Percentiles rank a stretch among this genome's conserved stretches.
Evolutionary conservation across 2,329 filamentous ascomycete genomes (phyloP).

Genomic region (Arachnopeziza araneosa): DNA sequence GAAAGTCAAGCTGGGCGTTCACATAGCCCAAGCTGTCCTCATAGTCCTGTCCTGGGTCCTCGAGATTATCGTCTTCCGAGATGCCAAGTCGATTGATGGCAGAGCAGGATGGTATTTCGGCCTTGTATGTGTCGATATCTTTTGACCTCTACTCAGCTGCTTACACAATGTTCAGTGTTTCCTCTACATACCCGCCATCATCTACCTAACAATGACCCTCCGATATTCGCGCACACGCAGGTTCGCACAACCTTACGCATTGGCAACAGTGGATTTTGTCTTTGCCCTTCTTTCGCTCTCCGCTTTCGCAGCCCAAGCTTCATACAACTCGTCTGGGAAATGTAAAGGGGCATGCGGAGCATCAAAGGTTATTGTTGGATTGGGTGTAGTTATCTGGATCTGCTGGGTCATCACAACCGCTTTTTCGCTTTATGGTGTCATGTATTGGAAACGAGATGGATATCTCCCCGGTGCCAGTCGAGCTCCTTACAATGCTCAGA

Average conservation of each 20-base stretch:
- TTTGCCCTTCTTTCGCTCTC: slow-evolving; percentile 60
- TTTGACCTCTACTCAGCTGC: background rate
- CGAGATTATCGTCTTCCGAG: slow-evolving; percentile 54
- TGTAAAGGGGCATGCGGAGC: slow-evolving; percentile 53
- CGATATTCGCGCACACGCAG: slow-evolving; percentile 56
- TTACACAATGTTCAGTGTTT: slow-evolving; percentile 47
- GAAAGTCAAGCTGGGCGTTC: slow-evolving; percentile 48
- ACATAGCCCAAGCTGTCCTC: slow-evolving; percentile 49
- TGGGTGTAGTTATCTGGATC: slow-evolving; percentile 60
- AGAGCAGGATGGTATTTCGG: slow-evolving; percentile 60
- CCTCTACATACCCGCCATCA: slow-evolving; percentile 56
- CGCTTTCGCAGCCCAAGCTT: slow-evolving; percentile 59
- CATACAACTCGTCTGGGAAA: slow-evolving; percentile 51
- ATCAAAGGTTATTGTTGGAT: slow-evolving; percentile 57
- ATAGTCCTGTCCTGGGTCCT: slow-evolving; percentile 53
- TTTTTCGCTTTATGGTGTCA: slow-evolving; percentile 53
- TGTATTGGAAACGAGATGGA: slow-evolving; percentile 58
- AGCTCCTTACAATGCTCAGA: slow-evolving; percentile 30
- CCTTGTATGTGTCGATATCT: slow-evolving; percentile 43
- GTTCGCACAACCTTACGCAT: slow-evolving; percentile 56
- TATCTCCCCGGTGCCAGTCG: slow-evolving; percentile 46
- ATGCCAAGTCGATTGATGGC: slow-evolving; percentile 45
- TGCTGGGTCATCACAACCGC: slow-evolving; percentile 48
- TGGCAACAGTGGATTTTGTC: slow-evolving; percentile 52
- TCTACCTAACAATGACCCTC: slow-evolving; percentile 61